Base-by-base conservation (phyloP, 805 yeast species). In the Scheffersomyces amazonensis region DNA sequence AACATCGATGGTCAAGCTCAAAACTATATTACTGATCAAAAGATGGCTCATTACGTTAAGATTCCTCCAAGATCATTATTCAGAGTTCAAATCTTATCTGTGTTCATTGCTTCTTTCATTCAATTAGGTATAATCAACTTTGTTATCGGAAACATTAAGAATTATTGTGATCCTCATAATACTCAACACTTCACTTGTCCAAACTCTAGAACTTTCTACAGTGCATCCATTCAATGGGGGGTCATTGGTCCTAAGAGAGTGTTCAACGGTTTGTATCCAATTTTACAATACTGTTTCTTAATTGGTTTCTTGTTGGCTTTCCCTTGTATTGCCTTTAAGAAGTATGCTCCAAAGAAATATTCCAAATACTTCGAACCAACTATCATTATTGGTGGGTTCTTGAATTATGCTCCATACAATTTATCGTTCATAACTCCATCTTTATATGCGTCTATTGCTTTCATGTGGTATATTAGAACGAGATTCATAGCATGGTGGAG, bases 401-500 rank as follows among this genome's bases (percentile, higher is more conserved):
- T 66, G 33, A 32, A 57, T 10, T 59, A 58, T 41, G 76, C 62
- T 39, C 78, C 80, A 16, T 73, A 71, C 46, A 72, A 73, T 47
- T 50, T 75, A 37, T 49, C 62, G 42, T 62, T 60, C 46, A 54
- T 54, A 24, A 83, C 85, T 1, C 76, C 78, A 9, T 77, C 83
- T 40, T 69, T 83, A 48, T 64, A 65, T 47, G 33, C 72, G 20
- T 80, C 82, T 2, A 64, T 64, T 40, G 36, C 65, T 3, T 81
- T 80, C 57, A 77, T 76, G 54, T 73, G 64, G 58, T 70, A 64
- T 49, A 55, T 78, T 49, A 69, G 71, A 48, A 58, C 62, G 35
- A 56, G 60, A 44, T 72, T 69, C 54, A 50, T 64, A 36, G 54
- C 68, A 17, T 71, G 82, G 83, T 81, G 82, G 87, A 76, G 79